Base-by-base conservation (phyloP, 2,329 filamentous ascomycete species). In the Stagonosporopsis rhizophila region DNA sequence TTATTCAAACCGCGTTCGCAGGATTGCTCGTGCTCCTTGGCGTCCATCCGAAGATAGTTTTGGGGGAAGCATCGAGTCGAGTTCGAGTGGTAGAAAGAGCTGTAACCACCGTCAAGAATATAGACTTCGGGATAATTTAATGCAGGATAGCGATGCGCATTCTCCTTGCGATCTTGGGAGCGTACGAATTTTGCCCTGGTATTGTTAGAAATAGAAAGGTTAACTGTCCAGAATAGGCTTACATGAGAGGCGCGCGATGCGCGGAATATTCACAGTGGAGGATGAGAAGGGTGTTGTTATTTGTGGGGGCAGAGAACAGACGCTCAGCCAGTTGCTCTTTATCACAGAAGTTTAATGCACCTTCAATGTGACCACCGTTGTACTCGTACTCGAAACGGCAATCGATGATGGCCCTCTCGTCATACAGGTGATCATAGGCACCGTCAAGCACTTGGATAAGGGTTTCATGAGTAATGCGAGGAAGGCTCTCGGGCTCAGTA, bases 361-460 rank as follows among this genome's bases (percentile, higher is more conserved):
- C 90, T 65, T 92, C 86, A 72, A 99, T 97, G 75, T 99, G 95
- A 30, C 95, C 95, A 53, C 95, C 95, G 15, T 96, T 89, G 74
- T 96, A 99, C 79, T 99, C 95, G 76, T 99, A 99, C 82, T 99
- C 95, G 74, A 99, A 99, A 19, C 95, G 90, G 76, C 95, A 99
- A 77, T 99, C 95, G 69, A 99, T 89, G 70, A 99, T 84, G 77
- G 96, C 85, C 74, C 91, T 88, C 73, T 93, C 86, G 58, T 92
- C 87, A 75, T 90, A 98, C 22, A 85, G 77, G 23, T 88, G 83
- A 68, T 87, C 86, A 78, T 88, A 96, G 67, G 90, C 89, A 59
- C 92, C 92, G 75, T 96, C 90, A 59, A 99, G 83, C 32, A 99
- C 85, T n/a, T 92, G 85, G 52, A 96, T 79, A 74, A 99, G 84